A percentile compares a stretch with the other conserved stretches of the same genome.
Conservation (phyloP, 257 asterid genomes). For the Schizonepeta tenuifolia region DNA sequence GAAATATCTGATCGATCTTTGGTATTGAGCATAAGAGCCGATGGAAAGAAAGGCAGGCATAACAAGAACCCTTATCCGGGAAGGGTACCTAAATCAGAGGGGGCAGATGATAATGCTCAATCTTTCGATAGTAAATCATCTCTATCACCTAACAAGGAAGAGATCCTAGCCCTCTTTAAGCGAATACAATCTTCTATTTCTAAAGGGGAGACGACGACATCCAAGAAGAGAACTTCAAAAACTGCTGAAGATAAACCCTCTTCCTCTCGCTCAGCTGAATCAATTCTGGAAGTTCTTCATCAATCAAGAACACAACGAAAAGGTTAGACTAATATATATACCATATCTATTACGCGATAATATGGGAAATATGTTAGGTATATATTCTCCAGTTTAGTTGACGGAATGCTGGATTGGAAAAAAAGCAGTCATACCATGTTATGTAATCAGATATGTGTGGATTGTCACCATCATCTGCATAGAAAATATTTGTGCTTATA, state of each 20-base stretch:
- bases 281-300: conserved; percentile 62
- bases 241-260: conserved; percentile 44
- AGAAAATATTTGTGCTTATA: not conserved
- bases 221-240: conserved; percentile 50
- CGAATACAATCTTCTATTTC: conserved; percentile 67
- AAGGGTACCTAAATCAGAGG: conserved; percentile 41
- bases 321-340: conserved; percentile 43
- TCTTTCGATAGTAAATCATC: conserved; percentile 40
- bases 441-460: too few relatives aligned
- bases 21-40: conserved; percentile 44
- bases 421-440: too few relatives aligned
- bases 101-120: conserved; percentile 36
- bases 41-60: conserved; percentile 42
- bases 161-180: conserved; percentile 71
- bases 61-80: conserved; percentile 34
- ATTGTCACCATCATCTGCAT: too few relatives aligned
- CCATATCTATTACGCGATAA: too few relatives aligned
- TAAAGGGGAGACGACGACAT: conserved; percentile 45
- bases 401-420: too few relatives aligned
- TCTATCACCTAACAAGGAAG: conserved; percentile 59
- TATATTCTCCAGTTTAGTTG: too few relatives aligned
- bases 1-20: conserved; percentile 51
- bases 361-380: too few relatives aligned
- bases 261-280: conserved; percentile 54
- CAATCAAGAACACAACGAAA: conserved; percentile 52